Conservation (phyloP, 1,284 basidiomycete genomes). For the Moesziomyces aphidis region DNA sequence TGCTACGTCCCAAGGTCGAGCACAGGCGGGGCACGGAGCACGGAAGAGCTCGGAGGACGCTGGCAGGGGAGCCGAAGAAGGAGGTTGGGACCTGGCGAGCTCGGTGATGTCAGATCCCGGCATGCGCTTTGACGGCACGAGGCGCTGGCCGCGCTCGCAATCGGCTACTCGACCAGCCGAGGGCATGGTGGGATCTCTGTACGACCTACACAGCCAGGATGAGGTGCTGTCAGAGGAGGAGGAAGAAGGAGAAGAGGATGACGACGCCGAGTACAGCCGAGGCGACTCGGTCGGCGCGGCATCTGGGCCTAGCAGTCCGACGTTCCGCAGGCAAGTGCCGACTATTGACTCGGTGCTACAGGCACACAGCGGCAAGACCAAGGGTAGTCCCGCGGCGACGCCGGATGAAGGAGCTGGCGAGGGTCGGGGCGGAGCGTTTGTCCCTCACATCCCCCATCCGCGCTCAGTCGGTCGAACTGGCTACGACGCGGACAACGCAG, state of each 20-base stretch:
- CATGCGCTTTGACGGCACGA: background rate
- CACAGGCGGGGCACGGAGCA: background rate
- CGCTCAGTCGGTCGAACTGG: background rate
- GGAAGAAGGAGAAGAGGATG: conserved; percentile 41
- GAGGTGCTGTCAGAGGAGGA: conserved; percentile 44
- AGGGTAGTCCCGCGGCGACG: background rate
- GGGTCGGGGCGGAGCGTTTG: conserved; percentile 2
- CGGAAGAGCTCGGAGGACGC: conserved; percentile 11
- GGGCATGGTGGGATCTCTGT: conserved; percentile 20
- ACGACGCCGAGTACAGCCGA: conserved; percentile 2
- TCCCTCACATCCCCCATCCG: conserved; percentile 37
- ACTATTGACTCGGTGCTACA: conserved; percentile 31
- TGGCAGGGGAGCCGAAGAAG: background rate
- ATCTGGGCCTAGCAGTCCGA: background rate
- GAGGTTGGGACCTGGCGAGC: conserved; percentile 22
- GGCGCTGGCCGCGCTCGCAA: conserved; percentile 18
- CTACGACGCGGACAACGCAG: background rate
- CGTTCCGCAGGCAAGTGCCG: background rate
- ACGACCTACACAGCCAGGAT: conserved; percentile 29
- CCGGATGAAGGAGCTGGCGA: background rate
- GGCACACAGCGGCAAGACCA: conserved; percentile 1
- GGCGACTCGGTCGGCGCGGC: background rate
- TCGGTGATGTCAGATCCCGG: conserved; percentile 49
- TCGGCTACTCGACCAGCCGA: conserved; percentile 17
- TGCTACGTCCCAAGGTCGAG: background rate